Percentiles rank a stretch among this genome's conserved stretches.
Conservation (phyloP, 345 rosid genomes). For the Chamaenerion angustifolium region DNA sequence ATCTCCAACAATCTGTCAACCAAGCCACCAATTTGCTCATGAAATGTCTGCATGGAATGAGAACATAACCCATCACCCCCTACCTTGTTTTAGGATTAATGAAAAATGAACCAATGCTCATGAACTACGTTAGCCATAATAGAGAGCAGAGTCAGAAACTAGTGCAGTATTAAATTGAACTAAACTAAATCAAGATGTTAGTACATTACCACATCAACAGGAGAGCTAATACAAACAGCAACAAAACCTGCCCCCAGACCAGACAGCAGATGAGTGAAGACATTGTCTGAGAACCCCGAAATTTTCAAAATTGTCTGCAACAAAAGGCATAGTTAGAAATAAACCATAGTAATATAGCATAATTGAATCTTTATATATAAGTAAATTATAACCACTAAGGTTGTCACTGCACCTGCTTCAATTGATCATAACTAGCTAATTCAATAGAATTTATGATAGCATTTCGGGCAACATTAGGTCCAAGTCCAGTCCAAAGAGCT, state of each 20-base stretch:
- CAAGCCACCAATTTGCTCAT: too few relatives aligned
- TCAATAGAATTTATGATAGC: conserved; percentile 97
- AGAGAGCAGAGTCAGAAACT: background rate
- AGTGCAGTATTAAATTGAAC: background rate
- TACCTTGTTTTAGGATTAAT: too few relatives aligned
- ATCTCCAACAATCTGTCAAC: too few relatives aligned
- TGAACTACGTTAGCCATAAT: too few relatives aligned
- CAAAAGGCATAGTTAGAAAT: conserved; percentile 7
- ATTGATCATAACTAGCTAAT: conserved; percentile 95
- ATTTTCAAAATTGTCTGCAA: conserved; percentile 74
- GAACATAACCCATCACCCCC: too few relatives aligned
- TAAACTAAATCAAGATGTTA: background rate
- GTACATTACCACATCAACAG: conserved; percentile 64
- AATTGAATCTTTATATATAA: background rate
- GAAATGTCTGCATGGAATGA: too few relatives aligned
- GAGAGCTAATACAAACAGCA: too few relatives aligned
- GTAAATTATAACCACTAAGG: too few relatives aligned
- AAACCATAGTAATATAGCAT: background rate
- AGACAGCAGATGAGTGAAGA: too few relatives aligned
- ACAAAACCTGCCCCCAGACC: too few relatives aligned
- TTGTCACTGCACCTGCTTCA: conserved; percentile 46
- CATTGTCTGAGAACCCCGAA: too few relatives aligned
- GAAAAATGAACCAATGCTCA: too few relatives aligned
- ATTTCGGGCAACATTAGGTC: conserved; percentile 90
- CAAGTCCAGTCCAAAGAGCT: conserved; percentile 96